Base-by-base conservation (phyloP, 768 basidiomycete species). In the Sarcodon aspratus region DNA sequence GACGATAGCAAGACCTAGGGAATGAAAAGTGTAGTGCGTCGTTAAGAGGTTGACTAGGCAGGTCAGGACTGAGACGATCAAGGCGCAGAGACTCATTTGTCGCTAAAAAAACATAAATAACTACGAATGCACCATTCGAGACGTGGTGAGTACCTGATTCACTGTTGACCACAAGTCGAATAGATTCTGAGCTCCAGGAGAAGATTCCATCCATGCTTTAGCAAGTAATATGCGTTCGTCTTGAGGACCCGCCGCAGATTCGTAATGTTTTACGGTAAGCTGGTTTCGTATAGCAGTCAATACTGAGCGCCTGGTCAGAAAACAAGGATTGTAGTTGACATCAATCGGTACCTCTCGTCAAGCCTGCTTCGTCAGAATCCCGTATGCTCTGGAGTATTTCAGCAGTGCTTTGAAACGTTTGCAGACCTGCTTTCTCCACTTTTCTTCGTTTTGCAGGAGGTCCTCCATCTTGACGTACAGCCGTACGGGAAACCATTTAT, bases 21-120 rank as follows among this genome's bases (percentile, higher is more conserved):
- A 52, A 53, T 90, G 86, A 57, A 79, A 76, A 3, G 79, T 73
- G 52, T 85, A 84, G 45, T 90, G 86, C 3, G 70, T 66, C 3
- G 84, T 79, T 11, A 86, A 65, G 1, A 92, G 64, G 5, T 66
- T 69, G 48, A 91, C 57, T n/a, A 87, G 53, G 0, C 75, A 69
- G 0, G 85, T 72, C 7, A 91, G 57, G 1, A 80, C 54, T 1
- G 80, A 75, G 0, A 79, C 51, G 17, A 80, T 53, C 10, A 73
- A 62, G 0, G 72, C 60, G 27, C 73, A 58, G 8, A 72, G 59
- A 2, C 73, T 63, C 21, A 62, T 65, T 69, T 78, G 64, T 33
- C 71, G 63, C 73, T 74, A 51, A n/a, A 35, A 4, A 43, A 11
- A 46, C 21, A 15, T 27, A 21, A 32, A n/a, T 10, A 2, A 35